Evolutionary conservation across 2,329 filamentous ascomycete genomes (phyloP).

Genomic region (Paecilomyces niveus): DNA sequence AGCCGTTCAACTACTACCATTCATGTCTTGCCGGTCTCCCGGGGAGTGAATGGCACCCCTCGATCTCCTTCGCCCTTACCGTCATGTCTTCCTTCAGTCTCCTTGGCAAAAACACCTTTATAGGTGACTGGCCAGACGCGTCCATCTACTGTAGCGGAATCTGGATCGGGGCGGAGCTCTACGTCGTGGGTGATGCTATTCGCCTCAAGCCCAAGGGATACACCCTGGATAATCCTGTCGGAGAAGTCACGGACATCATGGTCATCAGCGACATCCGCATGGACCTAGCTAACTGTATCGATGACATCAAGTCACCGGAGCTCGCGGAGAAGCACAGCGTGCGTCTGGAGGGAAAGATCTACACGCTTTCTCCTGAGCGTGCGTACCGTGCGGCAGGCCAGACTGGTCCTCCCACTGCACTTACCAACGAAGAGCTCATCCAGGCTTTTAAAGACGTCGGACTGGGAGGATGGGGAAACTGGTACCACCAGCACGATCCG

Average conservation of each 20-base stretch:
- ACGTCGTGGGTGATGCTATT: slow-evolving; percentile 48
- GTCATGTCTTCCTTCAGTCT: slow-evolving; percentile 48
- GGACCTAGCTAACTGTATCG: slow-evolving; percentile 42
- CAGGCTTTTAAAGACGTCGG: slow-evolving; percentile 30
- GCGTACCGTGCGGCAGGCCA: slow-evolving; percentile 14
- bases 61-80: slow-evolving; percentile 48
- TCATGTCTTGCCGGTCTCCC: slow-evolving; percentile 39
- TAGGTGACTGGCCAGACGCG: slow-evolving; percentile 48
- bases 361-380: slow-evolving; percentile 27
- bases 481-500: slow-evolving; percentile 44
- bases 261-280: slow-evolving; percentile 48
- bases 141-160: slow-evolving; percentile 47
- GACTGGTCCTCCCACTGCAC: slow-evolving; percentile 12
- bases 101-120: slow-evolving; percentile 46
- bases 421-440: slow-evolving; percentile 26
- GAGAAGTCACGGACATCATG: slow-evolving; percentile 44
- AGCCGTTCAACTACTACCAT: slow-evolving; percentile 50
- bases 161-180: slow-evolving; percentile 51
- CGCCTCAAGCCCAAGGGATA: slow-evolving; percentile 38
- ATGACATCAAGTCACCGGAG: slow-evolving; percentile 38
- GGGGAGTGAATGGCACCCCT: slow-evolving; percentile 43
- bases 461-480: slow-evolving; percentile 42
- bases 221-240: slow-evolving; percentile 10
- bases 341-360: slow-evolving; percentile 45
- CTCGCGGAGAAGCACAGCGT: slow-evolving; percentile 41